A percentile compares a stretch with the other conserved stretches of the same genome.
Evolutionary conservation across 441 rosid genomes (phyloP).

Genomic region (Euphorbia schlechtendalii): DNA sequence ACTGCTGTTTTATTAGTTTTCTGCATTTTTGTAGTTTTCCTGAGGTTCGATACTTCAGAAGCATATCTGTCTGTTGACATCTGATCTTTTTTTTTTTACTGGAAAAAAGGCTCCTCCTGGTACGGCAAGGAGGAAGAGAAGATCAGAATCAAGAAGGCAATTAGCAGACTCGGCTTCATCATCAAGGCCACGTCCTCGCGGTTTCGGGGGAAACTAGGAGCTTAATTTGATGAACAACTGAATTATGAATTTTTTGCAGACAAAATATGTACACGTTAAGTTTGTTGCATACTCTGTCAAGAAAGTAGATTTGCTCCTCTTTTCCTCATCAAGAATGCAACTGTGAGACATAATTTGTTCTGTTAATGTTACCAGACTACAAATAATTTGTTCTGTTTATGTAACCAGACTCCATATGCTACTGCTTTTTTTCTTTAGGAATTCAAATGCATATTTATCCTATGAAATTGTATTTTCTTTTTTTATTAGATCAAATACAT

Average conservation of each 20-base stretch:
- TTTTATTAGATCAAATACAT: no score
- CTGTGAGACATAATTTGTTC: no score
- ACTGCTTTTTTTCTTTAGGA: no score
- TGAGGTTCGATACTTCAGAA: no score
- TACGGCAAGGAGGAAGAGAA: constrained; percentile 79
- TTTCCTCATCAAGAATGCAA: not conserved
- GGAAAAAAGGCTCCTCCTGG: constrained; percentile 73
- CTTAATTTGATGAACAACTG: not conserved
- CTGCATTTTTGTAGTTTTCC: not conserved
- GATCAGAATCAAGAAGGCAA: constrained; percentile 51
- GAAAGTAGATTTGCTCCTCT: not conserved
- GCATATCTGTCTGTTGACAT: no score
- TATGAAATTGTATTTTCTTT: no score
- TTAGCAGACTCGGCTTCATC: constrained; percentile 47
- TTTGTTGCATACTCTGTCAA: not conserved
- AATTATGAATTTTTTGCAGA: not conserved
- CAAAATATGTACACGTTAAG: not conserved
- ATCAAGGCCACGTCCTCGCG: constrained; percentile 68
- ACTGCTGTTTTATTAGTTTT: not conserved
- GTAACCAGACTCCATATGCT: no score
- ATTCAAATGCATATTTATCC: no score
- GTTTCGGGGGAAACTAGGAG: constrained; percentile 56
- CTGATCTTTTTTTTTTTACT: constrained; percentile 1
- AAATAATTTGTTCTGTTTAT: not conserved
- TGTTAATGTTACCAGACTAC: not conserved